These are phyloP conservation scores for Rosa rugosa DNA, from an alignment of 306 rosid species.

Conservation along the genomic window DNA sequence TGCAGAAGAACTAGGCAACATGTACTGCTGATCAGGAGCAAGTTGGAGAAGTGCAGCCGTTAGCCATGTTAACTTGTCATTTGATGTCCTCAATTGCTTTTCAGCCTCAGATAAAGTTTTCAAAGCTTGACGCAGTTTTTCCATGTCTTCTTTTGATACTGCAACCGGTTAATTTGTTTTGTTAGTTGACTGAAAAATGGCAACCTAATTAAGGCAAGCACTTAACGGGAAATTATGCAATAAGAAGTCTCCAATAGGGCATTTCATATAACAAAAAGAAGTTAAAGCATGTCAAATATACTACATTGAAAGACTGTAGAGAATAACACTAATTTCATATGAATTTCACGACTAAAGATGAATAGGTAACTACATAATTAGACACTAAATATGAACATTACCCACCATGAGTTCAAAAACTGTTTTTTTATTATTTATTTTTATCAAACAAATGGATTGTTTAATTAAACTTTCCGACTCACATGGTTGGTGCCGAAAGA, in stretches of 20 bases:
- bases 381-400: background rate
- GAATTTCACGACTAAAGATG: background rate
- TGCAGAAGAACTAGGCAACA: slow-evolving; percentile 85
- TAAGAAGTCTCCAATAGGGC: background rate
- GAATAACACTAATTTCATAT: slow-evolving; percentile 6
- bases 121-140: slow-evolving; percentile 94
- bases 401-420: background rate
- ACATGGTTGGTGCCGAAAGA: slow-evolving; percentile 85
- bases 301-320: background rate
- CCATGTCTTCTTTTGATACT: slow-evolving; percentile 97
- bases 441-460: slow-evolving; percentile 19
- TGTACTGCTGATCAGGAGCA: slow-evolving; percentile 95
- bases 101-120: slow-evolving; percentile 94
- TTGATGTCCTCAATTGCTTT: slow-evolving; percentile 91
- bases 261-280: background rate
- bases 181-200: background rate
- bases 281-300: background rate
- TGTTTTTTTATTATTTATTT: background rate
- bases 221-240: background rate
- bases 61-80: slow-evolving; percentile 93
- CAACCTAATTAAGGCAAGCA: background rate
- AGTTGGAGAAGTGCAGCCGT: slow-evolving; percentile 98
- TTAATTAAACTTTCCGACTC: slow-evolving; percentile 32
- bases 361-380: background rate
- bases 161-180: slow-evolving; percentile 20